Evolutionary conservation across 2,329 filamentous ascomycete species (phyloP), one percentile per base, ranked within the genome.

Genomic region (Lachnellula arida): DNA sequence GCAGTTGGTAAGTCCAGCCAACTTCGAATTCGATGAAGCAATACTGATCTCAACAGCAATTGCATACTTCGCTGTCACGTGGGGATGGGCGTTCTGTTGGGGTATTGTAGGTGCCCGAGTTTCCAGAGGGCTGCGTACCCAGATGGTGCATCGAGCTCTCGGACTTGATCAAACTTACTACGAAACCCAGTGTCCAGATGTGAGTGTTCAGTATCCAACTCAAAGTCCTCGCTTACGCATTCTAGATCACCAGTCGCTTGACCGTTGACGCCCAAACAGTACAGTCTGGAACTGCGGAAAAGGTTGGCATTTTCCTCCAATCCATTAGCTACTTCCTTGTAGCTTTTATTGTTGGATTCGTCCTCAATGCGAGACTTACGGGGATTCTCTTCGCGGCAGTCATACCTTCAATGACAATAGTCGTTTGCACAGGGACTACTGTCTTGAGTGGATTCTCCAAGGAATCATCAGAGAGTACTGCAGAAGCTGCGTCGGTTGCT

Each of bases 311-410:
- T 12, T 78, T 77, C 55, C 71, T 85, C 2, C 74, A 76, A 15
- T 80, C 76, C 23, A 61, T 81, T n/a, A 79, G 79, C 0, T 85
- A 82, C 66, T 84, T 84, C 59, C 63, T 84, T 34, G 78, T 80
- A 0, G 77, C 81, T 1, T 84, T 82, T 56, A 74, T 82, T 15
- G 78, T 84, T 19, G 81, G 80, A 1, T 84, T 85, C 59, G 76
- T 80, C 64, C 79, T 81, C 58, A 76, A 82, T 62, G 73, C 76
- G n/a, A 72, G 72, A 35, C 73, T 85, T 5, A 79, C 81, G 9
- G 80, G 73, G 3, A 81, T 83, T 66, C 68, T 85, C 15, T 67
- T 82, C 17, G 1, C 59, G 77, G 56, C 71, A 77, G 28, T 80
- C n/a, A 75, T 80, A 43, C 77, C 78, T 9, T 69, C 76, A 2